These are phyloP conservation scores for Agastache rugosa DNA, from an alignment of 257 asterid genomes.

Conservation along the genomic window DNA sequence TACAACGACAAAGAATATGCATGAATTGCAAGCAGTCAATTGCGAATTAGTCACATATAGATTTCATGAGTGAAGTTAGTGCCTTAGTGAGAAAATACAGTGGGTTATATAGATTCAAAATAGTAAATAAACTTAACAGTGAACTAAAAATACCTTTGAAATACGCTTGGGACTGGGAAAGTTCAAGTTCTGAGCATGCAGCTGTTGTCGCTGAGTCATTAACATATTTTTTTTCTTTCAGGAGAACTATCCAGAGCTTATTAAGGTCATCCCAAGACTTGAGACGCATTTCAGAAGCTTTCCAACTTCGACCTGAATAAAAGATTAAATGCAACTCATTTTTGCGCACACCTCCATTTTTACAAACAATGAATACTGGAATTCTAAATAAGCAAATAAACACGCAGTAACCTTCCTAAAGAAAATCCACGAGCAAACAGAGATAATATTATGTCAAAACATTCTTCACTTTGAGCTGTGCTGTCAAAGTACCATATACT, in stretches of 20 bases:
- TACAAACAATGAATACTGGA: not conserved
- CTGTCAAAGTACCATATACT: slow-evolving; percentile 14
- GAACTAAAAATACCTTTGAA: slow-evolving; percentile 59
- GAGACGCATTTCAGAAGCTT: slow-evolving; percentile 92
- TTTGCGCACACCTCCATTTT: not conserved
- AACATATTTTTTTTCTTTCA: slow-evolving; percentile 91
- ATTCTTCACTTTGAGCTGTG: slow-evolving; percentile 7
- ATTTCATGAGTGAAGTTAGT: not conserved
- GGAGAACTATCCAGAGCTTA: slow-evolving; percentile 89
- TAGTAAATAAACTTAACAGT: not conserved
- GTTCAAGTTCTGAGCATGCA: slow-evolving; percentile 77
- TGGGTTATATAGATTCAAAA: not conserved
- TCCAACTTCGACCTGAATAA: slow-evolving; percentile 89
- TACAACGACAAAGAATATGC: slow-evolving; percentile 2
- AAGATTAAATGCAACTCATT: slow-evolving; percentile 18
- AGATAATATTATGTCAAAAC: slow-evolving; percentile 2
- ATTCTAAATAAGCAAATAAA: no score
- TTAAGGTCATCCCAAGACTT: slow-evolving; percentile 99
- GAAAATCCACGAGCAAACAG: not conserved
- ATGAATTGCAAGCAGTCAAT: not conserved
- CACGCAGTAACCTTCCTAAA: slow-evolving; percentile 11
- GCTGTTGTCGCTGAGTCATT: slow-evolving; percentile 96
- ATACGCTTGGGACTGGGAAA: slow-evolving; percentile 88
- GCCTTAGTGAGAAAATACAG: not conserved
- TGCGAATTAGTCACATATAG: not conserved